Base-by-base conservation (phyloP, 1,284 basidiomycete species). In the Apiotrichum brassicae region DNA sequence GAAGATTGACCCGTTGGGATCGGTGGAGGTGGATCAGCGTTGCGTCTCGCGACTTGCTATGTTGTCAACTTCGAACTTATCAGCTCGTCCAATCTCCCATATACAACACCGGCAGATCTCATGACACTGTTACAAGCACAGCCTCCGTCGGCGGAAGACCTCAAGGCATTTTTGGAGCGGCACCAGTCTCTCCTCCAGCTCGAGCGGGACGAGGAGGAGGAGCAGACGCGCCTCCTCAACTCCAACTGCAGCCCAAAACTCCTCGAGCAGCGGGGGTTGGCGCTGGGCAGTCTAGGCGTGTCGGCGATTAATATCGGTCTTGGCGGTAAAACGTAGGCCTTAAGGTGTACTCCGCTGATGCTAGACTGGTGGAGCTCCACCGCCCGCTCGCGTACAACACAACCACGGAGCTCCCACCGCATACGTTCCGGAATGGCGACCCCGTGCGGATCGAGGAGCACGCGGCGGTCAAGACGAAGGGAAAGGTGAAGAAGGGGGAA, bases 201-300 rank as follows among this genome's bases (percentile, higher is more conserved):
- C 48, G 92, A 95, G 71, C 80, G 87, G 22, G 78, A 82, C 37
- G 86, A 86, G 33, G 92, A 95, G 65, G 81, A 92, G 55, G 83
- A 87, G 52, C 81, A 88, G 43, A 87, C 81, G 22, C 82, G 84
- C 7, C 77, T 94, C 11, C 73, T 94, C 25, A 79, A 92, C 35
- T 85, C 87, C 5, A 89, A 89, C 54, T 91, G 87, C 64, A 79
- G 84, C 5, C 85, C 86, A 0, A 89, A 84, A 61, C 75, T 93
- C 12, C 78, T 97, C 16, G 91, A 95, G 69, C 84, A 87, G 59
- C 85, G 87, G 59, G 92, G 92, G 1, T 76, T 97, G 6, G 84
- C 87, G 2, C 71, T 95, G 1, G 80, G 81, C 26, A 82, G 83
- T 25, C 76, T 97, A 9, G 82, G 85, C 0, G 77, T 91, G 1